Evolutionary conservation across 202 grass and related monocot species (phyloP).

Genomic region (Brachypodium distachyon): DNA sequence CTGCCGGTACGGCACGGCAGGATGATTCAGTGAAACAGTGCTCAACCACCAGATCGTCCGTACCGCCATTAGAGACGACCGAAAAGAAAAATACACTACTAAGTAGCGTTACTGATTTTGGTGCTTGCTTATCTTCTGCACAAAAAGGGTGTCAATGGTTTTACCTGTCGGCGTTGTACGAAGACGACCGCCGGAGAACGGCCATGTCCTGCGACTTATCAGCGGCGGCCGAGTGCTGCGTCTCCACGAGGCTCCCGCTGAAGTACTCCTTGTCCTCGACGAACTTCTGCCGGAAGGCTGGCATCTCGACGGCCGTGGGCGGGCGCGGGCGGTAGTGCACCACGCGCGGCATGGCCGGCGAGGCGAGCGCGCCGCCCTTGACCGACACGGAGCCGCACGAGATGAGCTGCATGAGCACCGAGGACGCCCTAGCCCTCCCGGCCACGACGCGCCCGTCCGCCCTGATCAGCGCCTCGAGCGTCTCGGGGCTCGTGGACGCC

Average conservation of each 20-base stretch:
- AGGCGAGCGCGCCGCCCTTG: slow-evolving; percentile 22
- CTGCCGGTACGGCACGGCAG: slow-evolving; percentile 16
- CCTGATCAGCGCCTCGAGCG: slow-evolving; percentile 58
- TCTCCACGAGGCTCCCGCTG: slow-evolving; percentile 68
- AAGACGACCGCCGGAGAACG: slow-evolving; percentile 62
- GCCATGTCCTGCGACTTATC: slow-evolving; percentile 18
- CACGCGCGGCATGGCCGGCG: slow-evolving; percentile 22
- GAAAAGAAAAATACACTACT: not conserved
- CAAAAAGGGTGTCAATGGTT: not conserved
- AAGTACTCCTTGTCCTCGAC: slow-evolving; percentile 81
- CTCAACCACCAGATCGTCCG: not conserved
- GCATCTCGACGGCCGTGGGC: not conserved
- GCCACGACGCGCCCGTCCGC: slow-evolving; percentile 25
- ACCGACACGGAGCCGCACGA: slow-evolving; percentile 79
- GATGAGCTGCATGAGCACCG: slow-evolving; percentile 85
- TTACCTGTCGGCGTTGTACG: slow-evolving; percentile 66
- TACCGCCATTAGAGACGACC: not conserved
- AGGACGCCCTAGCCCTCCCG: slow-evolving; percentile 40
- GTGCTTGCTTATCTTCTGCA: not conserved
- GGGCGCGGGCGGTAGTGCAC: slow-evolving; percentile 19
- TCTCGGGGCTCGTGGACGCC: slow-evolving; percentile 70
- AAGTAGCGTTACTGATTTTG: not conserved
- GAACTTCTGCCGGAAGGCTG: not conserved
- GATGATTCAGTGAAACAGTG: slow-evolving; percentile 26
- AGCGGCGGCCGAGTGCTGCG: slow-evolving; percentile 25